Base-by-base conservation (phyloP, 1,284 basidiomycete species). In the Ustilago crameri region DNA sequence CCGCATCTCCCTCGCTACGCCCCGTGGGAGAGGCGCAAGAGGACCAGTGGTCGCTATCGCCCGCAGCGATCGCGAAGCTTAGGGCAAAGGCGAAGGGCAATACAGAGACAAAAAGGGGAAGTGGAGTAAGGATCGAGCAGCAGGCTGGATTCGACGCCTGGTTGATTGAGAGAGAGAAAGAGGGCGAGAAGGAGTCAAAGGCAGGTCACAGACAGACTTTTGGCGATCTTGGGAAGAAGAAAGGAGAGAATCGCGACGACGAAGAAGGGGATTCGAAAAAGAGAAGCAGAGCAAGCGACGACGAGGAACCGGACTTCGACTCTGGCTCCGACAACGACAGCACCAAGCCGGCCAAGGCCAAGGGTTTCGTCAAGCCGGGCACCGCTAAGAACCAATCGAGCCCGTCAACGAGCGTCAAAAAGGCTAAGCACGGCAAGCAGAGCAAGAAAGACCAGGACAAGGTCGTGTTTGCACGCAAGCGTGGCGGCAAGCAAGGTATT, bases 121-220 rank as follows among this genome's bases (percentile, higher is more conserved):
- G 24, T 12, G 48, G 37, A 7, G 38, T 47, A 3, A 34, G 17
- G 27, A 57, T 71, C 40, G 38, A 32, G 5, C 62, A 71, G 27
- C 54, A 71, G 15, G 49, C 62, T 23, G 68, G 68, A 14, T 73
- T 68, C 20, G 65, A 73, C 55, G 57, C 65, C 35, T 73, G 70
- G 70, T 27, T 73, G 17, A 59, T 73, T 30, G 35, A 51, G 5
- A 49, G 43, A 3, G 50, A 66, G 12, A 53, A 61, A 22, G n/a
- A 24, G 5, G 2, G 37, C 5, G 32, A 8, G 10, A 50, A 24
- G 9, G 18, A 24, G 22, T 15, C 41, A 51, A 23, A 42, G 32
- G 34, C 23, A 26, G n/a, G 27, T 15, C 43, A 26, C 2, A 46
- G 68, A 18, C 46, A 55, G 38, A 66, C 62, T 3, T 71, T 66